phyloP scores from a whole-genome alignment of 2,329 filamentous ascomycete species.

The Herpotrichia juniperi region DNA sequence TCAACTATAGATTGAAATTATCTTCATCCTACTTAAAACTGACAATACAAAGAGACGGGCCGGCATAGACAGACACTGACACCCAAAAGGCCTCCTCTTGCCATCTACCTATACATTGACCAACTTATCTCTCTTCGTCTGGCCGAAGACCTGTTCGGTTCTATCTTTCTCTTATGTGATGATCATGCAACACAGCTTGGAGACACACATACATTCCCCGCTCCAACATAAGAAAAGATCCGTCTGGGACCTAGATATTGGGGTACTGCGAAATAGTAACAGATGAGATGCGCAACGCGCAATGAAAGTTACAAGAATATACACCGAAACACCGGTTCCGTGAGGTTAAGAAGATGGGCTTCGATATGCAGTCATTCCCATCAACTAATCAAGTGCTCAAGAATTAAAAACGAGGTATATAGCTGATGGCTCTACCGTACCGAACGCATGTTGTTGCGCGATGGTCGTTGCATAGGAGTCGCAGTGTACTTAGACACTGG shows the following conservation, averaged over 20 bases:
- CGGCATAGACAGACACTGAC: constrained; percentile 2
- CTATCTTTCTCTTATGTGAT: neutral
- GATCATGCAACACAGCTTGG: constrained; percentile 5
- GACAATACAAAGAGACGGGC: constrained; percentile 10
- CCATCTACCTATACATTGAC: constrained; percentile 2
- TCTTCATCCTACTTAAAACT: constrained; percentile 10
- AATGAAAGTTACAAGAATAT: constrained; percentile 8
- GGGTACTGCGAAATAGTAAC: constrained; percentile 1
- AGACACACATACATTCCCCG: constrained; percentile 8
- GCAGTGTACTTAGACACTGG: constrained; percentile 45
- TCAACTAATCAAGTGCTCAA: no score
- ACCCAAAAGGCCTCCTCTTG: constrained; percentile 2
- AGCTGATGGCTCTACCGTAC: constrained; percentile 4
- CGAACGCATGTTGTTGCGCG: constrained; percentile 5
- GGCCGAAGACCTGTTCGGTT: constrained; percentile 9
- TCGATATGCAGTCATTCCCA: no score
- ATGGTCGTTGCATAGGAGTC: constrained; percentile 30
- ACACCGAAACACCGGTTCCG: constrained; percentile 15
- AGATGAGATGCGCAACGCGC: neutral
- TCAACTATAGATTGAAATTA: constrained; percentile 10
- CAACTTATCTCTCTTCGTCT: neutral
- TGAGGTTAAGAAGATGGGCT: neutral
- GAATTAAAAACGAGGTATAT: no score
- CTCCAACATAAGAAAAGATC: constrained; percentile 9
- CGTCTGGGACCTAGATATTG: constrained; percentile 6